phyloP scores from a whole-genome alignment of 2,329 filamentous ascomycete species.

The Colletotrichum brevisporum region DNA sequence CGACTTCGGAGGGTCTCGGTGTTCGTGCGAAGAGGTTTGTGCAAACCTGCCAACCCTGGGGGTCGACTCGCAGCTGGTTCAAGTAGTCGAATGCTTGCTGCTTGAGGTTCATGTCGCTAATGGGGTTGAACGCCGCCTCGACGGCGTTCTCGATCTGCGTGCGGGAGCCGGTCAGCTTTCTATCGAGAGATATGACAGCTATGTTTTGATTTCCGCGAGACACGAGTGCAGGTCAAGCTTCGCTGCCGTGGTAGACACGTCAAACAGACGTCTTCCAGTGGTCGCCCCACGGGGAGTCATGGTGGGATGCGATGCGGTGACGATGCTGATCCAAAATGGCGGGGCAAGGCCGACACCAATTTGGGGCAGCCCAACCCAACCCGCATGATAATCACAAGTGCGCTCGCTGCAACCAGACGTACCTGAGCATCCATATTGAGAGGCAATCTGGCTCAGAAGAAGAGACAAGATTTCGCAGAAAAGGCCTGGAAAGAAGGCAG shows the following conservation, averaged over 20 bases:
- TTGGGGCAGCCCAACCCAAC: constrained; percentile 22
- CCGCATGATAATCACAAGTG: constrained; percentile 32
- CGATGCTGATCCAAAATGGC: constrained; percentile 46
- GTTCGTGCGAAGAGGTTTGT: constrained; percentile 86
- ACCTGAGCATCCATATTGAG: constrained; percentile 65
- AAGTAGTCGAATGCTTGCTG: constrained; percentile 86
- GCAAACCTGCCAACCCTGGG: constrained; percentile 92
- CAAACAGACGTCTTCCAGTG: neutral
- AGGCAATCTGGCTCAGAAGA: constrained; percentile 32
- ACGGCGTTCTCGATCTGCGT: constrained; percentile 92
- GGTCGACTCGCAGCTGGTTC: constrained; percentile 83
- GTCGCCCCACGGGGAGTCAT: constrained; percentile 24
- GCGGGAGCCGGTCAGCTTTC: constrained; percentile 13
- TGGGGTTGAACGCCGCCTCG: constrained; percentile 90
- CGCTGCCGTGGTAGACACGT: constrained; percentile 1
- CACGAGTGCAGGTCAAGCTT: neutral
- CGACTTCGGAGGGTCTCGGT: constrained; percentile 83
- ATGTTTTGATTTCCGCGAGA: neutral
- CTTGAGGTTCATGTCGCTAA: constrained; percentile 81
- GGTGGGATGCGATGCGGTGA: constrained; percentile 41
- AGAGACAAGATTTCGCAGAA: constrained; percentile 6
- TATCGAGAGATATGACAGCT: neutral
- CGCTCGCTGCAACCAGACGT: constrained; percentile 44
- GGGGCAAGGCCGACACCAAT: constrained; percentile 43
- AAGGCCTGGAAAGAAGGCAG: constrained; percentile 33